Evolutionary conservation across 306 rosid species (phyloP), one percentile per base, ranked within the genome.

Genomic region (Malus fusca): DNA sequence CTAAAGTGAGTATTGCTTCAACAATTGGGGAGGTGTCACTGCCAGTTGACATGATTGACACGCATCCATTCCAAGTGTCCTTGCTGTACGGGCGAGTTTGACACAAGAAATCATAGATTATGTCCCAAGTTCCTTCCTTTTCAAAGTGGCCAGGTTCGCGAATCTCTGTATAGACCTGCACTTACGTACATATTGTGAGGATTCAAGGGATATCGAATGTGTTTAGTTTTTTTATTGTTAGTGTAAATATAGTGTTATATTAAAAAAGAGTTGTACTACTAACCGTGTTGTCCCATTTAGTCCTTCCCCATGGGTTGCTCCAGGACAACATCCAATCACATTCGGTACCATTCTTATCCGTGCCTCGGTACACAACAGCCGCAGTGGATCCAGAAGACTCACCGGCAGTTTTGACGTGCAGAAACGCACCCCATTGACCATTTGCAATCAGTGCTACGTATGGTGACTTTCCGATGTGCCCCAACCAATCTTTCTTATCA

Each of bases 371-470:
- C 1, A 53, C 73, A 37, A 37, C 68, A 11, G 68, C 76, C 3
- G 52, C 76, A 8, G 1, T 4, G 0, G 76, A 59, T 55, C 73
- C 68, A 21, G 33, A 7, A 15, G 53, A 33, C 22, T 1, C 0
- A 23, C 40, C 40, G 11, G 37, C 14, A 8, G 66, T 56, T 25
- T 52, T 18, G 31, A 25, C 48, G 18, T 68, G 74, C 51, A 76
- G 55, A 68, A 56, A 68, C 1, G 68, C 79, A 66, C 66, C 79
- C 73, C 73, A 75, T 11, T 75, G 79, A 10, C 72, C 79, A 33
- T 75, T 75, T 75, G 19, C 37, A 14, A 75, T 66, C 31, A 1
- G 15, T 4, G 0, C 2, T 4, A 73, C 66, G 66, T n/a, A 75
- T 13, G 79, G 79, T 31, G 28, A 9, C 12, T 26, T 37, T 14